Evolutionary conservation across 2,329 filamentous ascomycete species (phyloP).

Genomic region (Hypoxylon sp.): DNA sequence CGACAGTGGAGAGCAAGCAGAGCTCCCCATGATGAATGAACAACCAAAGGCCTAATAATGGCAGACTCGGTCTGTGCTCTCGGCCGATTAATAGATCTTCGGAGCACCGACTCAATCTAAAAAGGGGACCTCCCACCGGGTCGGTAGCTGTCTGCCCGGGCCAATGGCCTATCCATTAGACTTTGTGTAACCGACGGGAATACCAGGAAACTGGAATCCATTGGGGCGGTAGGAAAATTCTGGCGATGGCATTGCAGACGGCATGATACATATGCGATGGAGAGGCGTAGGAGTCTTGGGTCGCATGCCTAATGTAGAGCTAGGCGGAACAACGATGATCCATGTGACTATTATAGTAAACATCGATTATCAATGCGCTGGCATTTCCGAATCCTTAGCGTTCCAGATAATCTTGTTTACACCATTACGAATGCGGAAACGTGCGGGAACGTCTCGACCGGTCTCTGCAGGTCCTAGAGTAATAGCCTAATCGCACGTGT

Average conservation of each 20-base stretch:
- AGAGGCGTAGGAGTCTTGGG: conserved; percentile 12
- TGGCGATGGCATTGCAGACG: conserved; percentile 18
- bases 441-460: conserved; percentile 26
- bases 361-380: conserved; percentile 22
- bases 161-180: conserved; percentile 23
- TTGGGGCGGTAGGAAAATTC: conserved; percentile 16
- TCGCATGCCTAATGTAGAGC: conserved; percentile 9
- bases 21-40: conserved; percentile 25
- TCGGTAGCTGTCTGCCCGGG: conserved; percentile 23
- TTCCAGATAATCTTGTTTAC: conserved; percentile 18
- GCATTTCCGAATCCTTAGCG: conserved; percentile 25
- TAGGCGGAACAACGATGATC: conserved; percentile 32
- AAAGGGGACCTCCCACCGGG: conserved; percentile 18
- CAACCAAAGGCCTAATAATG: background rate
- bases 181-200: conserved; percentile 23
- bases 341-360: conserved; percentile 16
- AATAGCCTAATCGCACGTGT: conserved; percentile 26
- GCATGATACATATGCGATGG: conserved; percentile 17
- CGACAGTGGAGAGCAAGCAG: conserved; percentile 10
- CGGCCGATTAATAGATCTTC: conserved; percentile 15
- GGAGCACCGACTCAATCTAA: conserved; percentile 13
- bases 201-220: conserved; percentile 25
- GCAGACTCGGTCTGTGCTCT: conserved; percentile 10
- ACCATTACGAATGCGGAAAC: conserved; percentile 16
- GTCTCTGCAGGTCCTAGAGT: conserved; percentile 14